Conservation (phyloP, 208 protist species). For the Leishmania lainsoni region DNA sequence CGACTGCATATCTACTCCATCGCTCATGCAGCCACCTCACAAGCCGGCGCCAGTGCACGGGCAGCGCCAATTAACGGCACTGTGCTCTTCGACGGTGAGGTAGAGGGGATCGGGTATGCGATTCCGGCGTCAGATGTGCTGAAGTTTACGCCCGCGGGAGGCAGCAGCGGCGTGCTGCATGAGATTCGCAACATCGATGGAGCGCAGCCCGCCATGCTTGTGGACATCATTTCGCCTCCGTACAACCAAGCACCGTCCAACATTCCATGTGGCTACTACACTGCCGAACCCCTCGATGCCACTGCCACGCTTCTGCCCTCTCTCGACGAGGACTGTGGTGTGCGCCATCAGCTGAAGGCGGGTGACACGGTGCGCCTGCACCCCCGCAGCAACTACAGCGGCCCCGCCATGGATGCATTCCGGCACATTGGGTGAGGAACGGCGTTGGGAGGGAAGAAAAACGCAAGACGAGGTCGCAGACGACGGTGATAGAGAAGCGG, state of each 20-base stretch:
- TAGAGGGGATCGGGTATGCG: constrained; percentile 14
- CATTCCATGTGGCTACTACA: constrained; percentile 67
- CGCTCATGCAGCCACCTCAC: neutral
- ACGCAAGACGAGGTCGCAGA: neutral
- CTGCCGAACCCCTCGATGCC: constrained; percentile 10
- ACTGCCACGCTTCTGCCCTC: neutral
- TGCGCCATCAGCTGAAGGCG: constrained; percentile 14
- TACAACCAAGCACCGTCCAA: constrained; percentile 52
- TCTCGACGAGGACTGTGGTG: constrained; percentile 14
- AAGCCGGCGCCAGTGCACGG: neutral
- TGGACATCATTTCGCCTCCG: constrained; percentile 76
- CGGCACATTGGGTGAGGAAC: constrained; percentile 22
- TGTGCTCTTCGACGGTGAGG: constrained; percentile 23
- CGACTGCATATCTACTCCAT: constrained; percentile 55
- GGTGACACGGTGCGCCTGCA: constrained; percentile 37
- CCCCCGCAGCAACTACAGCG: constrained; percentile 35
- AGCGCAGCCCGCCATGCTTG: constrained; percentile 51
- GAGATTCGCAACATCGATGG: constrained; percentile 60
- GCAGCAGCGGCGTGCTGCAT: constrained; percentile 57
- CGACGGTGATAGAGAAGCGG: neutral
- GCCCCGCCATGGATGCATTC: constrained; percentile 53
- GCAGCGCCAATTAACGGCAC: constrained; percentile 1
- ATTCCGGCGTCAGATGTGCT: constrained; percentile 9
- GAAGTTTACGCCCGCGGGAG: neutral
- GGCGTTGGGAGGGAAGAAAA: neutral